Conservation (phyloP, 352 stramenopile genomes). For the Phytophthora niederhauseri region DNA sequence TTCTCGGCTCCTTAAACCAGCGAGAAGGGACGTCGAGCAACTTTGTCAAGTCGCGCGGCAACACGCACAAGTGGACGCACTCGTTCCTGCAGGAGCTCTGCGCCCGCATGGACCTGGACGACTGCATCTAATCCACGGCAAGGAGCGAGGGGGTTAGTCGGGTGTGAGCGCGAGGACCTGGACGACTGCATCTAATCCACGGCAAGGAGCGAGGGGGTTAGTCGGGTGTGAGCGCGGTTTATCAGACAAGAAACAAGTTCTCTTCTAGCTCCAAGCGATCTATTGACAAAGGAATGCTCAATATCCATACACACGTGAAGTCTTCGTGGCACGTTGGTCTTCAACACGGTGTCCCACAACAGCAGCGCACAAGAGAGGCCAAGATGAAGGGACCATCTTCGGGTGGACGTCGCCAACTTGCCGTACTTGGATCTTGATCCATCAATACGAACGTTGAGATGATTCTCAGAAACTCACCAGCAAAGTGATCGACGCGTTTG, state of each 20-base stretch:
- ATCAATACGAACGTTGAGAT: background rate
- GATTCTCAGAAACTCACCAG: background rate
- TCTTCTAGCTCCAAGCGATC: too few relatives aligned
- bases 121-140: background rate
- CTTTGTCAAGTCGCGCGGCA: slow-evolving; percentile 15
- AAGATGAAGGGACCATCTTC: too few relatives aligned
- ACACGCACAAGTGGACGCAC: slow-evolving; percentile 29
- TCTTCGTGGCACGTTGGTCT: too few relatives aligned
- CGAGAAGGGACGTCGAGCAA: background rate
- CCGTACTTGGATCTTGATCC: slow-evolving; percentile 10
- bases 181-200: background rate
- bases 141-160: background rate
- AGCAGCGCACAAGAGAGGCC: too few relatives aligned
- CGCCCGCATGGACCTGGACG: slow-evolving; percentile 34
- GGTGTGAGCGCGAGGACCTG: slow-evolving; percentile 22
- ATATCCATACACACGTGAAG: too few relatives aligned
- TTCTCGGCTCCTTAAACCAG: slow-evolving; percentile 9
- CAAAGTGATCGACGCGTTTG: background rate
- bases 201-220: background rate
- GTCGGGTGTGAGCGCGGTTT: too few relatives aligned
- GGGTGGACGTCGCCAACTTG: too few relatives aligned
- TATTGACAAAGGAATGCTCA: too few relatives aligned
- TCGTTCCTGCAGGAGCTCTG: slow-evolving; percentile 40
- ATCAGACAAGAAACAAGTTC: too few relatives aligned
- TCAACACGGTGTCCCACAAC: too few relatives aligned